phyloP scores from a whole-genome alignment of 192 early-diverging fungal genomes.

The Backusella morwellensis region DNA sequence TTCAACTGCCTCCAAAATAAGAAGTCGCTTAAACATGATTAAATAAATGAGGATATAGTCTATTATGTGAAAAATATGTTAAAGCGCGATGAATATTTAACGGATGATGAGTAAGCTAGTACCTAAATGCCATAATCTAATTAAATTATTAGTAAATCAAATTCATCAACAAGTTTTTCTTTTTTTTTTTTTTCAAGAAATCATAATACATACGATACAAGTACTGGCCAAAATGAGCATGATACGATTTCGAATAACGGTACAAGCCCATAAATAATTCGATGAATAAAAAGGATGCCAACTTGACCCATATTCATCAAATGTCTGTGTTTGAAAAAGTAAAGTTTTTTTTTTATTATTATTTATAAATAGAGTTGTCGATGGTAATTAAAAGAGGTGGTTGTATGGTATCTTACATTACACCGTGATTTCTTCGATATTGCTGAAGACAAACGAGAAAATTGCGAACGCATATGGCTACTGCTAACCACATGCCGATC shows the following conservation, averaged over 20 bases:
- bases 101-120: not conserved
- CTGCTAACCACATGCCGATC: slow-evolving; percentile 29
- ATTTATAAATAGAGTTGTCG: not conserved
- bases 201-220: slow-evolving; percentile 34
- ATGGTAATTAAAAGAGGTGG: not conserved
- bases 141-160: not conserved
- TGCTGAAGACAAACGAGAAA: slow-evolving; percentile 28
- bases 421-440: slow-evolving; percentile 24
- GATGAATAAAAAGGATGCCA: slow-evolving; percentile 20
- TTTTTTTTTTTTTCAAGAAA: not conserved
- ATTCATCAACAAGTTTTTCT: not conserved
- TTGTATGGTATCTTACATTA: slow-evolving; percentile 17
- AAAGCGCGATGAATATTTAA: not conserved
- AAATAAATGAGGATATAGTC: slow-evolving; percentile 28
- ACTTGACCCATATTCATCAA: slow-evolving; percentile 30
- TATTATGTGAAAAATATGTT: not conserved
- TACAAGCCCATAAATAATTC: slow-evolving; percentile 27
- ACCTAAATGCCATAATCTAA: slow-evolving; percentile 7
- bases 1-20: slow-evolving; percentile 27
- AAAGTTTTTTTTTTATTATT: not conserved
- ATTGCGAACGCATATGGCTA: slow-evolving; percentile 29
- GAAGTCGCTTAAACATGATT: slow-evolving; percentile 31
- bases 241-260: slow-evolving; percentile 33
- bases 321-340: slow-evolving; percentile 19
- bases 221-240: slow-evolving; percentile 31